A percentile compares a stretch with the other conserved stretches of the same genome.
Conservation (phyloP, 2,329 filamentous ascomycete species). For the Aulographum hederae region DNA sequence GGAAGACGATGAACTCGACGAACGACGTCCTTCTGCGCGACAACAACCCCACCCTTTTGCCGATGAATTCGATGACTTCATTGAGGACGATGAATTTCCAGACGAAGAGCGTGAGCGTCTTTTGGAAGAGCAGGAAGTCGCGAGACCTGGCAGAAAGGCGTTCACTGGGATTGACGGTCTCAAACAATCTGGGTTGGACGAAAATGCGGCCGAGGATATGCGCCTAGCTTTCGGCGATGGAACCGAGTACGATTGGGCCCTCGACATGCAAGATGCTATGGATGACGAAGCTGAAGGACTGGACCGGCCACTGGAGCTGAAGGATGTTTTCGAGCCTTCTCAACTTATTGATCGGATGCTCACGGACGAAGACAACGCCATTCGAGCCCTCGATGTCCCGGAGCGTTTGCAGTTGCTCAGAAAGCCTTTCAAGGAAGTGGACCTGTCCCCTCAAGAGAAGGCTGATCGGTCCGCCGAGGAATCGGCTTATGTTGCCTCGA, state of each 20-base stretch:
- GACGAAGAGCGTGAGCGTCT: constrained; percentile 64
- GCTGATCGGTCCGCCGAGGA: constrained; percentile 52
- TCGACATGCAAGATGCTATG: constrained; percentile 74
- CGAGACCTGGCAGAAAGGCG: constrained; percentile 55
- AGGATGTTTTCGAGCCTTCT: constrained; percentile 95
- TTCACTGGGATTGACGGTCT: constrained; percentile 48
- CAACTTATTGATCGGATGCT: constrained; percentile 87
- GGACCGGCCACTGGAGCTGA: constrained; percentile 75
- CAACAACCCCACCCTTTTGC: constrained; percentile 12
- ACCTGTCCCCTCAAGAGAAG: constrained; percentile 62
- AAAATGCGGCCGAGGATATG: constrained; percentile 89
- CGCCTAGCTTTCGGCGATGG: constrained; percentile 90
- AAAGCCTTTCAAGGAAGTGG: constrained; percentile 68
- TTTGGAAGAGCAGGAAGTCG: constrained; percentile 76
- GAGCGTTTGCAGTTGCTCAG: constrained; percentile 89
- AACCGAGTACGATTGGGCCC: constrained; percentile 86
- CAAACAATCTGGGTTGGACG: constrained; percentile 72
- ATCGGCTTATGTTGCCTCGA: constrained; percentile 74
- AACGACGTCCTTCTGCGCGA: constrained; percentile 26
- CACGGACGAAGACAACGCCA: constrained; percentile 86
- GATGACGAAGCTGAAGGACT: constrained; percentile 59
- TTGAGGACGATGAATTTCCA: constrained; percentile 85
- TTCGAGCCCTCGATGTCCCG: constrained; percentile 74
- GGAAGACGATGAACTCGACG: constrained; percentile 59
- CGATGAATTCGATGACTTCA: constrained; percentile 52